Base-by-base conservation (phyloP, 169 alveolate genomes). In the Sarcocystis neurona region DNA sequence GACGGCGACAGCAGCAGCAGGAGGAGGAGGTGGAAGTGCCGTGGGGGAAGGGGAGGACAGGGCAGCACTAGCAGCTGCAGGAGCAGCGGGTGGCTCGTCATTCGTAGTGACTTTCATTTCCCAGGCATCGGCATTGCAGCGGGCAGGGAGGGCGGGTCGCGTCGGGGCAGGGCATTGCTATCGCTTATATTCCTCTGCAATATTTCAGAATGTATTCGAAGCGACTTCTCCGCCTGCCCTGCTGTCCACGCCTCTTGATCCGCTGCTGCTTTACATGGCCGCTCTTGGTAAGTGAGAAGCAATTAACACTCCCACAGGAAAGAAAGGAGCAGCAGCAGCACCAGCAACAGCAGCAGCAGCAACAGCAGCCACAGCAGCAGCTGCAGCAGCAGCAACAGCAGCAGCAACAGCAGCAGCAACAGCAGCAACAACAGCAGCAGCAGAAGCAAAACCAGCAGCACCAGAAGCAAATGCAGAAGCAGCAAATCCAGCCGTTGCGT, bases 81-180 rank as follows among this genome's bases (percentile, higher is more conserved):
- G 96, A 0, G 93, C 93, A 37, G 93, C 96, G 44, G 97, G 97
- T 58, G 93, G 96, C 66, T 97, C 99, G 27, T 94, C 94, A 85
- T 98, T 97, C 93, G 89, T 90, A 39, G 94, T 98, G 58, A 93
- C 94, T 41, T 97, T 98, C 96, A 96, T 96, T 48, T 93, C 98
- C 79, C 96, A 97, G 91, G 96, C 98, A 15, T 96, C 99, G 41
- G 97, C 99, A 27, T 94, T 94, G 79, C 99, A 99, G 91, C 96
- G 99, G 89, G 95, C 99, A 39, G 99, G 99, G 32, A 95, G 99
- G 92, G 99, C 99, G 0, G 99, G 99, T 48, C 97, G 99, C 94
- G 97, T 98, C 4, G 98, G 99, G 2, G 98, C 98, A 44, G 99
- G 99, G 0, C 99, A 98, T 91, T 98, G 99, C 91, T 98, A 98